Conservation (phyloP, 202 grass and related monocot genomes). For the Digitaria exilis region DNA sequence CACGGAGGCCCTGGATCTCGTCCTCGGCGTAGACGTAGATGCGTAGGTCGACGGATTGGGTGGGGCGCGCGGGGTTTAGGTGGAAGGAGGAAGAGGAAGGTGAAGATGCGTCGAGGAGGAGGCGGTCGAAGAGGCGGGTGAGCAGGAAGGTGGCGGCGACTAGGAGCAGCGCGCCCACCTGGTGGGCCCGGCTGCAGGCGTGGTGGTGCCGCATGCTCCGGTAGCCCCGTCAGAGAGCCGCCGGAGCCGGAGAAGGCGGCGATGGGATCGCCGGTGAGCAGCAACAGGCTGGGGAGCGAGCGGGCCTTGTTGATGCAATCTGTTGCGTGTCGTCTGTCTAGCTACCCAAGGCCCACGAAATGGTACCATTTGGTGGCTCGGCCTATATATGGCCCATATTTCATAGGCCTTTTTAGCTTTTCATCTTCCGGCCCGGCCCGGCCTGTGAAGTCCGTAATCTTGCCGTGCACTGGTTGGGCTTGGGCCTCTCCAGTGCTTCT, state of each 20-base stretch:
- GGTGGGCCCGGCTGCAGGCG: slow-evolving; percentile 55
- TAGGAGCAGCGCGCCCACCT: slow-evolving; percentile 61
- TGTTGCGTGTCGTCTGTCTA: background rate
- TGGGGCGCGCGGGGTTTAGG: background rate
- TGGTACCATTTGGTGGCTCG: too few relatives aligned
- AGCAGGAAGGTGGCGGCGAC: slow-evolving; percentile 71
- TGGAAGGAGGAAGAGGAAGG: background rate
- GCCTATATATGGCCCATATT: too few relatives aligned
- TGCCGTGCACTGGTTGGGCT: background rate
- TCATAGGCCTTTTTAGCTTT: background rate
- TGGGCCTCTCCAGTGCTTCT: background rate
- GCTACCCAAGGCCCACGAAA: background rate
- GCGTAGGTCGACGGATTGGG: slow-evolving; percentile 39
- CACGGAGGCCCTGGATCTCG: slow-evolving; percentile 72
- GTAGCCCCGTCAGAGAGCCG: background rate
- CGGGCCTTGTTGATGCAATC: background rate
- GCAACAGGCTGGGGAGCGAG: background rate
- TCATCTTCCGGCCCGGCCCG: too few relatives aligned
- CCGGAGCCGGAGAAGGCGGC: slow-evolving; percentile 1
- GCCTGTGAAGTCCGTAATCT: too few relatives aligned
- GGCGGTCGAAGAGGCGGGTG: slow-evolving; percentile 61
- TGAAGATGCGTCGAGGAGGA: slow-evolving; percentile 29
- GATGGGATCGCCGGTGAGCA: background rate
- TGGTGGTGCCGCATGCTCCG: slow-evolving; percentile 49
- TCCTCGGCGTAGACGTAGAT: slow-evolving; percentile 84